phyloP scores from a whole-genome alignment of 208 protist species.

The Crithidia bombi region DNA sequence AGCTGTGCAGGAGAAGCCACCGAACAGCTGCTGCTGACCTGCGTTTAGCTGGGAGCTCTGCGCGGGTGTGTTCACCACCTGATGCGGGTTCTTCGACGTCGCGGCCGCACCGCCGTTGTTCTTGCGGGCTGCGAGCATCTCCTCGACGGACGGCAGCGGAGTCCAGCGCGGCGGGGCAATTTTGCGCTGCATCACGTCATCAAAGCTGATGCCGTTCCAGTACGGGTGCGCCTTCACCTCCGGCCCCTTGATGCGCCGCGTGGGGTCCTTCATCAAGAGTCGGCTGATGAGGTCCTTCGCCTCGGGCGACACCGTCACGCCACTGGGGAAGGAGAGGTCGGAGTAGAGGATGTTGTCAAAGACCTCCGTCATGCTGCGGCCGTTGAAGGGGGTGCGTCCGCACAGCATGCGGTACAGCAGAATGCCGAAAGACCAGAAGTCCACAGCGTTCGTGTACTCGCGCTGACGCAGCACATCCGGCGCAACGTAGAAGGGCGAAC shows the following conservation, averaged over 20 bases:
- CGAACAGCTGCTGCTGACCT: constrained; percentile 90
- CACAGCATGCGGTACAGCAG: constrained; percentile 97
- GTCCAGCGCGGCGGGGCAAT: constrained; percentile 85
- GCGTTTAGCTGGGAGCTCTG: constrained; percentile 82
- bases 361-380: constrained; percentile 93
- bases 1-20: constrained; percentile 90
- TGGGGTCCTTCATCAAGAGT: constrained; percentile 90
- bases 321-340: constrained; percentile 90
- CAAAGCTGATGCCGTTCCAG: constrained; percentile 92
- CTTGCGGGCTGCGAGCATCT: constrained; percentile 71
- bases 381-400: constrained; percentile 94
- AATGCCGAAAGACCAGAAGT: constrained; percentile 98
- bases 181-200: constrained; percentile 88
- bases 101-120: constrained; percentile 25
- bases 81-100: constrained; percentile 63
- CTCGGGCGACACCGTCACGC: constrained; percentile 79
- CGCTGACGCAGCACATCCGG: constrained; percentile 94
- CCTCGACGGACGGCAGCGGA: constrained; percentile 79
- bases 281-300: constrained; percentile 92
- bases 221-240: constrained; percentile 91
- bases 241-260: constrained; percentile 83
- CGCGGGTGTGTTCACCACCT: constrained; percentile 87
- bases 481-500: constrained; percentile 94
- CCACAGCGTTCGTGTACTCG: constrained; percentile 96
- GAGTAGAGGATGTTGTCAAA: constrained; percentile 95